phyloP scores from a whole-genome alignment of 2,329 filamentous ascomycete species.

The Cordyceps javanica region DNA sequence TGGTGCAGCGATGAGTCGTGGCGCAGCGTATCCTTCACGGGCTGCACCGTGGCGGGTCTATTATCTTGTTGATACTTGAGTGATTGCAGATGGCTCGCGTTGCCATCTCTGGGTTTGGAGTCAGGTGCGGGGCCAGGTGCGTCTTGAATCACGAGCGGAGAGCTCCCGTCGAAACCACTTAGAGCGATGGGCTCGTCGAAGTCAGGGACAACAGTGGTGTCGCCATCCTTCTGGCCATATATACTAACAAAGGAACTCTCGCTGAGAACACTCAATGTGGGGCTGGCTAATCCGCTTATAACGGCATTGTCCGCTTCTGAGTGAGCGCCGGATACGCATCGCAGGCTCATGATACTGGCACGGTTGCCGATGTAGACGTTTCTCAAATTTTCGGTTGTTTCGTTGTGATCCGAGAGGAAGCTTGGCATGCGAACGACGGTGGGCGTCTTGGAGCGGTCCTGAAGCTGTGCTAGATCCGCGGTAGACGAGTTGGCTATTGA shows the following conservation, averaged over 20 bases:
- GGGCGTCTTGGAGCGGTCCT: constrained; percentile 26
- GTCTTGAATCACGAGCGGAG: constrained; percentile 4
- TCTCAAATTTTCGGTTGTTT: constrained; percentile 54
- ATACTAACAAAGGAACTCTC: constrained; percentile 63
- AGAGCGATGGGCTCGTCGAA: constrained; percentile 26
- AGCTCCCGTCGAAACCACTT: constrained; percentile 21
- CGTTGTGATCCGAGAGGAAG: constrained; percentile 55
- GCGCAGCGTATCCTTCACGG: constrained; percentile 41
- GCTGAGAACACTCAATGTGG: constrained; percentile 57
- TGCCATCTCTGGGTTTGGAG: constrained; percentile 8
- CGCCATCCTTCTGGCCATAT: constrained; percentile 44
- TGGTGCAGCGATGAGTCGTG: constrained; percentile 44
- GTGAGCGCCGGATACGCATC: constrained; percentile 38
- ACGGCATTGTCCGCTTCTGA: constrained; percentile 28
- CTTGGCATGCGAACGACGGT: constrained; percentile 55
- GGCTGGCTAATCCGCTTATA: constrained; percentile 43
- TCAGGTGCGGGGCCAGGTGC: background rate
- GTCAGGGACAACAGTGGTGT: constrained; percentile 19
- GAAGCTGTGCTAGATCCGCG: constrained; percentile 14
- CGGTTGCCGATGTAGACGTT: constrained; percentile 50
- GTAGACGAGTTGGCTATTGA: constrained; percentile 18
- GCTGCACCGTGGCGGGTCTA: constrained; percentile 24
- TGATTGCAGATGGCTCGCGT: background rate
- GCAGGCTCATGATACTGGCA: constrained; percentile 44
- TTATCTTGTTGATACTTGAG: background rate